Base-by-base conservation (phyloP, 1,284 basidiomycete genomes). In the Mycosarcoma mackinlayi region DNA sequence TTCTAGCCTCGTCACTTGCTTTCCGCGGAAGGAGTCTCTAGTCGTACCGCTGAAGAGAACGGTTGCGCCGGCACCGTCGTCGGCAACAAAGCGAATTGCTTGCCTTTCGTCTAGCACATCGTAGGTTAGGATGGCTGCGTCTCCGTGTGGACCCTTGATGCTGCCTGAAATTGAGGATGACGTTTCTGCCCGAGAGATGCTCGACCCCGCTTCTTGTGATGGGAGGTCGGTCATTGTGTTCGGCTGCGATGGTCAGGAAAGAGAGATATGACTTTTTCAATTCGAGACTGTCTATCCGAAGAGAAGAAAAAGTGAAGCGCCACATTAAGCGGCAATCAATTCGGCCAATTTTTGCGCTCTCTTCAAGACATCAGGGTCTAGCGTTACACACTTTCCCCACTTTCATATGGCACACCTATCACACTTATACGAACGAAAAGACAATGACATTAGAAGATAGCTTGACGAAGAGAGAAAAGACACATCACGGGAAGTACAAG, bases 21-120 rank as follows among this genome's bases (percentile, higher is more conserved):
- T 91, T 52, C 89, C 91, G 82, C 85, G 81, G 77, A 88, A 90
- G 3, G 86, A 86, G 77, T 89, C 87, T 35, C 89, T 84, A 3
- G 89, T 90, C 4, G 89, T 88, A 72, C 91, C 92, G 50, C 91
- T 87, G 83, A 92, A 92, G 11, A 88, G 84, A 5, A 89, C 88
- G 4, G 55, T 72, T 0, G 71, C 78, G 27, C 79, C 78, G 2
- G 77, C 74, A 1, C 60, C 57, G 18, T 66, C 41, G 35, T 68
- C 54, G 0, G 61, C 35, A 5, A 80, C 76, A n/a, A 42, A 38
- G 7, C 39, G 13, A 7, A 75, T 37, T 19, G 70, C 69, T 2
- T 34, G 45, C 23, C 37, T 64, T 40, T 75, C 70, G 45, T 75
- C 58, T 19, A 80, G 55, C 21, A 41, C 51, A 6, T 62, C 63